Evolutionary conservation across 2,329 filamentous ascomycete species (phyloP), one percentile per base, ranked within the genome.

Genomic region (Fusarium xylarioides): DNA sequence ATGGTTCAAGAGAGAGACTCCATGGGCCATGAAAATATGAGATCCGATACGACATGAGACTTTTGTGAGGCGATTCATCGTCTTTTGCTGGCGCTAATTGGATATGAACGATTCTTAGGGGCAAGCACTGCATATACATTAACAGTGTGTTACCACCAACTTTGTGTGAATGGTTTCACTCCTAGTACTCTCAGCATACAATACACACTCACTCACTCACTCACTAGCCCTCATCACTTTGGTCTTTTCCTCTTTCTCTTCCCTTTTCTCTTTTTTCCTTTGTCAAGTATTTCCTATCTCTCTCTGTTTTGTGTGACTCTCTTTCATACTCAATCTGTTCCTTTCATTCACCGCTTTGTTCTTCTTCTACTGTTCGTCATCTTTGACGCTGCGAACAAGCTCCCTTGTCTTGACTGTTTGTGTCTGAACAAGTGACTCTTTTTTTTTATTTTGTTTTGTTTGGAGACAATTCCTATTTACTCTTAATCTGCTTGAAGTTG

Each of bases 1-100:
- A 68, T 35, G 46, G 38, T 47, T 37, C 42, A 54, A 54, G 47
- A 37, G 26, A 53, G 50, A 53, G 49, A 28, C 14, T 54, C 32
- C 18, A 28, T 40, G 53, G 62, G 63, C 43, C 37, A 37, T 21
- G 42, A 21, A 32, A 59, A 49, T 43, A 68, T 66, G 59, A 68
- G 72, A 71, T 71, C 61, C 68, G 38, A 71, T 69, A 66, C 64
- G 61, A 71, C 61, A 59, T 64, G 65, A 69, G 66, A 69, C 58
- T 60, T 46, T 46, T 37, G 46, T 63, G 70, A 74, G 70, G 65
- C 58, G 66, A 58, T 55, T 44, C 54, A 28, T 43, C 42, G 35
- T 43, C 35, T 56, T 37, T 49, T 62, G 21, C 54, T 62, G 67
- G 56, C 70, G 70, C 70, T 70, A 70, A 69, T 70, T 52, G 61